A percentile compares a stretch with the other conserved stretches of the same genome.
Evolutionary conservation across 176 grass and related monocot genomes (phyloP).

Genomic region (Dendrocalamus sinicus): DNA sequence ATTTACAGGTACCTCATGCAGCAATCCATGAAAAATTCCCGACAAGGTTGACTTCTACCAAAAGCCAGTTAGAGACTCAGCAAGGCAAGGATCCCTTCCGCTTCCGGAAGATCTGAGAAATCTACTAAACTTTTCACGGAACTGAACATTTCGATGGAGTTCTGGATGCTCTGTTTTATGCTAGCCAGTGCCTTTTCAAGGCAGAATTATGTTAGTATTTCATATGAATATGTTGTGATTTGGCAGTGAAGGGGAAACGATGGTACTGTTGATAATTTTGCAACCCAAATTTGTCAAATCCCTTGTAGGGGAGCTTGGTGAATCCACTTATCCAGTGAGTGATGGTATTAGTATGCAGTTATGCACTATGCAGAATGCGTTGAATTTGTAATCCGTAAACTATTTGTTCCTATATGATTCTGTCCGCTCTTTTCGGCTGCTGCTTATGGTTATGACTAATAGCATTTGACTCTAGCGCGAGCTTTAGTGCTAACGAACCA

Average conservation of each 20-base stretch:
- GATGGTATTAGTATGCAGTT: background rate
- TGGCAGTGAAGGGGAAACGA: background rate
- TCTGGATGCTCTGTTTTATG: background rate
- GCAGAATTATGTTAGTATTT: slow-evolving; percentile 8
- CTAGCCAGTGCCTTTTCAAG: slow-evolving; percentile 19
- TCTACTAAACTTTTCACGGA: background rate
- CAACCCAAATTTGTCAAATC: background rate
- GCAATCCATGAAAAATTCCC: slow-evolving; percentile 47
- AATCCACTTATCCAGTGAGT: background rate
- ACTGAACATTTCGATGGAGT: background rate
- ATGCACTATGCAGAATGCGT: background rate
- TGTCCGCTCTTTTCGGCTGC: no score
- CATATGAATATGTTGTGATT: background rate
- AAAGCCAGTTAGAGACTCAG: background rate
- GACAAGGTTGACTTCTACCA: background rate
- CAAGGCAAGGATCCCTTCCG: background rate
- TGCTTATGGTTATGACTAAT: no score
- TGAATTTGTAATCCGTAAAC: background rate
- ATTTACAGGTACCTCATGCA: slow-evolving; percentile 54
- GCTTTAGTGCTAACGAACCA: fast-evolving
- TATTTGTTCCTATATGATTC: slow-evolving; percentile 5
- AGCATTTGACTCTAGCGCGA: no score
- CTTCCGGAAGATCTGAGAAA: background rate
- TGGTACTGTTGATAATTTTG: background rate
- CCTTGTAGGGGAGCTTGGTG: background rate